Percentiles rank a stretch among this genome's conserved stretches.
Evolutionary conservation across 495 filamentous ascomycete species (phyloP).

Genomic region (Penicillium tannophilum): DNA sequence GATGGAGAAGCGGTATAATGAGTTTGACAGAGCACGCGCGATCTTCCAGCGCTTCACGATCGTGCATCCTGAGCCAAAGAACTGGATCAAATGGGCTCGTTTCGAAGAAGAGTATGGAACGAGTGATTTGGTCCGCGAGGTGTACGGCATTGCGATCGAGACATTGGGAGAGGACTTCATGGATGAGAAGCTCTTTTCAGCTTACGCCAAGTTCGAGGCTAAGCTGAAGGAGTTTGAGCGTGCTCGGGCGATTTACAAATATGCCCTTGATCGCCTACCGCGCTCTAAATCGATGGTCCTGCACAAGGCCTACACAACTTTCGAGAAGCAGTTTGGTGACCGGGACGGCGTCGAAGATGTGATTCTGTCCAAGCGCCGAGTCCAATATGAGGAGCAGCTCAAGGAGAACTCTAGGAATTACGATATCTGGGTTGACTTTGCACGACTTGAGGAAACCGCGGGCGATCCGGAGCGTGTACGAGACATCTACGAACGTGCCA

Average conservation of each 20-base stretch:
- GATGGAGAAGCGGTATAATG: constrained; percentile 90
- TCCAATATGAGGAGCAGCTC: constrained; percentile 92
- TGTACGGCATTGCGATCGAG: constrained; percentile 87
- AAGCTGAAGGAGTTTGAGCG: constrained; percentile 95
- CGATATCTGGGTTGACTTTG: constrained; percentile 96
- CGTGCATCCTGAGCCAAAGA: constrained; percentile 91
- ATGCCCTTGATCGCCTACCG: constrained; percentile 87
- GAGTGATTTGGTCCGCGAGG: constrained; percentile 86
- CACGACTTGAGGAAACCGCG: constrained; percentile 81
- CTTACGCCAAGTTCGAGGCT: constrained; percentile 89
- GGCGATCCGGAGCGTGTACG: constrained; percentile 80
- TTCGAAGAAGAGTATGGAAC: constrained; percentile 97
- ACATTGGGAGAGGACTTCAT: constrained; percentile 93
- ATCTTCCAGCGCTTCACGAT: constrained; percentile 91
- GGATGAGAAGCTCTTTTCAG: constrained; percentile 92
- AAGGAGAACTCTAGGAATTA: constrained; percentile 94
- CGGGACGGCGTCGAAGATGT: constrained; percentile 94
- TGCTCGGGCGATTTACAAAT: constrained; percentile 95
- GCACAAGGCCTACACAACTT: constrained; percentile 92
- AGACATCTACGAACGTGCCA: constrained; percentile 93
- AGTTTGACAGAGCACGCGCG: constrained; percentile 79
- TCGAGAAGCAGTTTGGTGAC: constrained; percentile 98
- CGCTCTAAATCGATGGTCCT: constrained; percentile 81
- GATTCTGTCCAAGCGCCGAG: constrained; percentile 86
- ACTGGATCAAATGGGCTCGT: constrained; percentile 98